phyloP scores from a whole-genome alignment of 306 rosid species.

The Prunus mira region DNA sequence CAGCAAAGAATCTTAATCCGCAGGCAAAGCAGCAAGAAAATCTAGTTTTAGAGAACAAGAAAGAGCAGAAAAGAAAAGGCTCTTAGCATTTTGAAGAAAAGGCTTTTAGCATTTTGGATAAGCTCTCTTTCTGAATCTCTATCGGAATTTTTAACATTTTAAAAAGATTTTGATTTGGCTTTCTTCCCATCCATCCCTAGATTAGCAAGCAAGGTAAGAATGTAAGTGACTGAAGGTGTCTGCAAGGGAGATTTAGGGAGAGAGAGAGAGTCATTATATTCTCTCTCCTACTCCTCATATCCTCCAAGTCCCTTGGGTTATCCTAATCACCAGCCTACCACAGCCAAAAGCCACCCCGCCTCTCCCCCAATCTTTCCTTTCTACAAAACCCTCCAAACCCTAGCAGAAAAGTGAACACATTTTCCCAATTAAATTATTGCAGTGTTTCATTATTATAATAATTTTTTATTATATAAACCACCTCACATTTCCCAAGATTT shows the following conservation, averaged over 20 bases:
- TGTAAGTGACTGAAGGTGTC: constrained; percentile 35
- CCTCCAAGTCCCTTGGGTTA: not conserved
- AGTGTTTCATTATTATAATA: constrained; percentile 1
- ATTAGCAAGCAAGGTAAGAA: constrained; percentile 53
- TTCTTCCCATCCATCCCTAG: constrained; percentile 21
- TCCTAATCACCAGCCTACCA: constrained; percentile 2
- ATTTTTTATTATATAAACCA: constrained; percentile 38
- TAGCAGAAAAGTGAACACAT: constrained; percentile 14
- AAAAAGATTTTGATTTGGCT: not conserved
- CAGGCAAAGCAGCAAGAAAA: constrained; percentile 13
- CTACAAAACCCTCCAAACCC: constrained; percentile 35
- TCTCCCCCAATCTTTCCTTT: not conserved
- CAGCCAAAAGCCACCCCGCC: not conserved
- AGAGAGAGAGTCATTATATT: constrained; percentile 2
- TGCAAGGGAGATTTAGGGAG: constrained; percentile 32
- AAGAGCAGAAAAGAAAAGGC: constrained; percentile 5
- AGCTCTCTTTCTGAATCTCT: not conserved
- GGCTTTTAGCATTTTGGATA: constrained; percentile 25
- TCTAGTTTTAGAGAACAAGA: constrained; percentile 22
- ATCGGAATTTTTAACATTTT: not conserved
- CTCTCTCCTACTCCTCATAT: constrained; percentile 8
- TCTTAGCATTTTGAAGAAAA: constrained; percentile 7
- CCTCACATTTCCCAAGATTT: constrained; percentile 37
- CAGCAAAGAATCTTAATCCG: constrained; percentile 56
- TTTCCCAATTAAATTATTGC: constrained; percentile 4